Percentiles rank a stretch among this genome's conserved stretches.
Evolutionary conservation across 345 rosid genomes (phyloP).

Genomic region (Xanthoceras sorbifolium): DNA sequence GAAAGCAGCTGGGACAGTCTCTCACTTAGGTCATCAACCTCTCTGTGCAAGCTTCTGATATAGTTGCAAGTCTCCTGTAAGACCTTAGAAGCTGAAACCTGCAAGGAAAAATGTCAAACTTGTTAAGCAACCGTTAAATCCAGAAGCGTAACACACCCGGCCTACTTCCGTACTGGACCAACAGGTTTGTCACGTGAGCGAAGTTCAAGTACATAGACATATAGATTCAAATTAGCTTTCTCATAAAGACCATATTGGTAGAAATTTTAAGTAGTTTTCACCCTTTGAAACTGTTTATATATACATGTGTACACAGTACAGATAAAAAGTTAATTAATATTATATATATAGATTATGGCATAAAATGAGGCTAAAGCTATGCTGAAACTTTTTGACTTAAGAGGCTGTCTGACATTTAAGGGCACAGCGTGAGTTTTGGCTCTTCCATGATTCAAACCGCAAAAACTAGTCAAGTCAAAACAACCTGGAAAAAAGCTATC

Average conservation of each 20-base stretch:
- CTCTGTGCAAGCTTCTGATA: constrained; percentile 81
- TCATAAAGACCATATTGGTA: background rate
- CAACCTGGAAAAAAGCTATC: constrained; percentile 6
- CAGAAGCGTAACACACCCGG: background rate
- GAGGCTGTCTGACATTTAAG: constrained; percentile 6
- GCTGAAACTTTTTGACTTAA: constrained; percentile 18
- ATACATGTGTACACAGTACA: background rate
- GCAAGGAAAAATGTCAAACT: background rate
- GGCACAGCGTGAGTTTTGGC: constrained; percentile 18
- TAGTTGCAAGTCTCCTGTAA: constrained; percentile 96
- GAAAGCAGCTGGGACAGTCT: constrained; percentile 82
- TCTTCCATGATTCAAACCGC: constrained; percentile 24
- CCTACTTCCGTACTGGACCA: too few relatives aligned
- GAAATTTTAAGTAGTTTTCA: constrained; percentile 2
- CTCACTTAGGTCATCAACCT: constrained; percentile 88
- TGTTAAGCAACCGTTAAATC: too few relatives aligned
- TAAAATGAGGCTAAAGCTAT: constrained; percentile 18
- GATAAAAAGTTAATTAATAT: background rate
- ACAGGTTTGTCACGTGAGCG: background rate
- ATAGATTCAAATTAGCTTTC: background rate
- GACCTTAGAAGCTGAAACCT: constrained; percentile 92
- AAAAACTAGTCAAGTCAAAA: constrained; percentile 31
- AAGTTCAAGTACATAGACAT: background rate
- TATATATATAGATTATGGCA: background rate
- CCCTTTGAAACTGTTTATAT: background rate